phyloP scores from a whole-genome alignment of 2,329 filamentous ascomycete genomes.

The Cordyceps militaris region DNA sequence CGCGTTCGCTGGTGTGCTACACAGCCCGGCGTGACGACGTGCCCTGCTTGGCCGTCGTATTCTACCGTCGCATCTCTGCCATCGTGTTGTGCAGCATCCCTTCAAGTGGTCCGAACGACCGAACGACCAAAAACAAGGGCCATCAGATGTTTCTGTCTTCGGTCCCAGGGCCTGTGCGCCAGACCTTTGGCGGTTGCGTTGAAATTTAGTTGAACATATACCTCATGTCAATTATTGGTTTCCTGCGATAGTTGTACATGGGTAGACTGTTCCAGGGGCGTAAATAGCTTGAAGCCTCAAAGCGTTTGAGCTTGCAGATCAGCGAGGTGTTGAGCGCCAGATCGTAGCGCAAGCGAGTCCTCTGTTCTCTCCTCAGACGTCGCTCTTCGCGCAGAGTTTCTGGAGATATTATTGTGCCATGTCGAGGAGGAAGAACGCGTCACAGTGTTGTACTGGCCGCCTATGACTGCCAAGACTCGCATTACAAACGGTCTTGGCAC shows the following conservation, averaged over 20 bases:
- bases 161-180: too few species aligned
- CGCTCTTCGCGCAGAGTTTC: not conserved
- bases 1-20: not conserved
- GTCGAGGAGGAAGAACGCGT: too few species aligned
- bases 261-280: not conserved
- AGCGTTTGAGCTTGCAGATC: too few species aligned
- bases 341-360: too few species aligned
- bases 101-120: not conserved
- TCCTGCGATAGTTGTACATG: not conserved
- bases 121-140: not conserved
- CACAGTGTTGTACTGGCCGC: not conserved
- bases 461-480: constrained; percentile 9
- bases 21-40: not conserved
- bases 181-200: not conserved
- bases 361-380: too few species aligned
- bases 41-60: not conserved
- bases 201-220: not conserved
- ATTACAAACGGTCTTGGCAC: constrained; percentile 11
- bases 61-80: not conserved
- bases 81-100: not conserved
- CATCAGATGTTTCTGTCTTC: not conserved
- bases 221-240: not conserved
- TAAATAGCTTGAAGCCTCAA: not conserved
- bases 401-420: too few species aligned
- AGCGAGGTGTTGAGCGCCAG: too few species aligned